These are phyloP conservation scores for Phaeosphaeria sp. DNA, from an alignment of 2,329 filamentous ascomycete species.

Conservation along the genomic window DNA sequence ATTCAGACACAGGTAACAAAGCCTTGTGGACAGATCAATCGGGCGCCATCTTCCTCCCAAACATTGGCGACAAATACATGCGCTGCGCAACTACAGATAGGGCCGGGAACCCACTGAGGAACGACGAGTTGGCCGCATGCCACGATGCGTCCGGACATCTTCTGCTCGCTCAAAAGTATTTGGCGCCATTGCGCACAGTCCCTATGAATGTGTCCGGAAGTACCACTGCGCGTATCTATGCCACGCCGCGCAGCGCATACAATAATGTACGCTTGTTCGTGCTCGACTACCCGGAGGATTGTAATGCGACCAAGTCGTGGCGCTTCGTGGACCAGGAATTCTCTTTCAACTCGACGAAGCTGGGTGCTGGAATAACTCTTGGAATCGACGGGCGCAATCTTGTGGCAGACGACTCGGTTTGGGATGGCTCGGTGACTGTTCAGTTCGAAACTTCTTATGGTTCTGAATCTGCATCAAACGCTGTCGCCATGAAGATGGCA, in stretches of 20 bases:
- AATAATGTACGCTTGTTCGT: slow-evolving; percentile 11
- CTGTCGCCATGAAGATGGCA: slow-evolving; percentile 44
- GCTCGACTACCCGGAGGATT: too few relatives aligned
- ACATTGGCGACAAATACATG: slow-evolving; percentile 41
- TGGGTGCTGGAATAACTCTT: background rate
- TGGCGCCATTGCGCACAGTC: slow-evolving; percentile 41
- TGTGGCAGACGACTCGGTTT: background rate
- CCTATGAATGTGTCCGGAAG: slow-evolving; percentile 14
- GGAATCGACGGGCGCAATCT: background rate
- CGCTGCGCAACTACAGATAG: slow-evolving; percentile 33
- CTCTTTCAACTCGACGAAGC: background rate
- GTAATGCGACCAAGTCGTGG: background rate
- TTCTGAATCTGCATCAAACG: slow-evolving; percentile 16
- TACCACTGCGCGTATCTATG: background rate
- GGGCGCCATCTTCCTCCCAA: slow-evolving; percentile 48
- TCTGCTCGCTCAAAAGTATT: slow-evolving; percentile 35
- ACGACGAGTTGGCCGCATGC: slow-evolving; percentile 41
- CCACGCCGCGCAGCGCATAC: background rate
- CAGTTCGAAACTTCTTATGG: background rate
- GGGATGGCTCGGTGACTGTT: background rate
- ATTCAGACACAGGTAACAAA: slow-evolving; percentile 32
- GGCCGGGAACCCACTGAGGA: slow-evolving; percentile 2
- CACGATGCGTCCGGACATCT: slow-evolving; percentile 47
- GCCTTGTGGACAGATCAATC: slow-evolving; percentile 21
- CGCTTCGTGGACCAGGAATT: background rate